Base-by-base conservation (phyloP, 352 stramenopile species). In the Globisporangium megalacanthum region DNA sequence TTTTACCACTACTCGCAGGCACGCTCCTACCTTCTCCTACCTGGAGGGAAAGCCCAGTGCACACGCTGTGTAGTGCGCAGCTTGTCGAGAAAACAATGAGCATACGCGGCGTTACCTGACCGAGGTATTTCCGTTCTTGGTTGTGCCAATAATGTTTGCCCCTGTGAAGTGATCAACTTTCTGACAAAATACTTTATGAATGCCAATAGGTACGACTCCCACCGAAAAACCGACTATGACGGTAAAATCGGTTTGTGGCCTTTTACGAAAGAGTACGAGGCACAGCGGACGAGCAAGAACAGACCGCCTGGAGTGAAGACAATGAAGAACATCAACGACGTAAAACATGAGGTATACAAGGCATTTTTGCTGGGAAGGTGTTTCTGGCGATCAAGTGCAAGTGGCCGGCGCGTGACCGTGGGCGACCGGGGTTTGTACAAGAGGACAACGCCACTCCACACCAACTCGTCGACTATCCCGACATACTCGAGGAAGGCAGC, bases 171-270 rank as follows among this genome's bases (percentile, higher is more conserved):
- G 25, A 29, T 29, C 25, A 29, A 1, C 4, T 29, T 29, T 29
- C 25, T 29, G 25, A 29, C 4, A 29, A 29, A 29, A 29, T 29
- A 29, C 25, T 29, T 4, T 29, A 4, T 29, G 25, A 29, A 29
- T 29, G 25, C 25, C 2, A 4, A 29, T 50, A 44, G 47, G 3
- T 62, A 54, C 36, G 51, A 67, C 47, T 58, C 58, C 54, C 17
- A 45, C 9, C 15, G 22, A 1, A 4, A 54, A 6, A n/a, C 17
- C 10, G 48, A 54, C 33, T 67, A 60, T 20, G 36, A 62, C 25
- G 61, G 55, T 0, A 62, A 67, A 17, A 36, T 67, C 5, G 55
- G 54, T 0, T 56, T 62, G 14, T 67, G 48, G 11, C 61, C 61
- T 9, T 48, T 67, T 25, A 29, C 60, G 17, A 5, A 36, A 2